Percentiles rank a stretch among this genome's conserved stretches.
Conservation (phyloP, 768 basidiomycete genomes). For the Fibroporia radiculosa region DNA sequence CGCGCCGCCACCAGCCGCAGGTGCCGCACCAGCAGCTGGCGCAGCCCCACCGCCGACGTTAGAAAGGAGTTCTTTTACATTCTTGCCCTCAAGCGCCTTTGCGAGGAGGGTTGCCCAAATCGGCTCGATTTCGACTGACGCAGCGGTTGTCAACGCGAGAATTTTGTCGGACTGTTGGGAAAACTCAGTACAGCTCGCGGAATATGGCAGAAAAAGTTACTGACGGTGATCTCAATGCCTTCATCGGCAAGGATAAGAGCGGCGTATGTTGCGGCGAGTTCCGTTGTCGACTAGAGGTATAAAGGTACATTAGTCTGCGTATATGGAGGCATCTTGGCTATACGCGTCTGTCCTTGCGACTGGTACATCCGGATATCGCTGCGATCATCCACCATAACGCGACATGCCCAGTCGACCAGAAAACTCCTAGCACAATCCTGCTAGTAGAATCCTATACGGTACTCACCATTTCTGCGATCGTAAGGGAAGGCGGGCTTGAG, state of each 20-base stretch:
- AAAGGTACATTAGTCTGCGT: no score
- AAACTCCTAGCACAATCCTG: no score
- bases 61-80: conserved; percentile 91
- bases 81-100: conserved; percentile 96
- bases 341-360: no score
- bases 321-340: no score
- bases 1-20: conserved; percentile 48
- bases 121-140: conserved; percentile 80
- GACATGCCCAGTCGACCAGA: no score
- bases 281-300: conserved; percentile 45
- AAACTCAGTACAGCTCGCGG: conserved; percentile 2
- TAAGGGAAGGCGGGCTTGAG: no score
- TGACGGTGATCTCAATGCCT: conserved; percentile 91
- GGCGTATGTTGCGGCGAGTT: conserved; percentile 93
- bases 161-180: conserved; percentile 81
- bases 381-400: no score
- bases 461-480: no score
- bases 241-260: conserved; percentile 99
- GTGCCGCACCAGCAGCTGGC: conserved; percentile 49
- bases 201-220: conserved; percentile 26
- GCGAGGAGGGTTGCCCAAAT: conserved; percentile 98
- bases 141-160: conserved; percentile 73
- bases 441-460: no score
- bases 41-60: conserved; percentile 93
- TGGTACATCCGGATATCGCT: no score